Evolutionary conservation across 352 stramenopile species (phyloP), one percentile per base, ranked within the genome.

Genomic region (Pythium guiyangense): DNA sequence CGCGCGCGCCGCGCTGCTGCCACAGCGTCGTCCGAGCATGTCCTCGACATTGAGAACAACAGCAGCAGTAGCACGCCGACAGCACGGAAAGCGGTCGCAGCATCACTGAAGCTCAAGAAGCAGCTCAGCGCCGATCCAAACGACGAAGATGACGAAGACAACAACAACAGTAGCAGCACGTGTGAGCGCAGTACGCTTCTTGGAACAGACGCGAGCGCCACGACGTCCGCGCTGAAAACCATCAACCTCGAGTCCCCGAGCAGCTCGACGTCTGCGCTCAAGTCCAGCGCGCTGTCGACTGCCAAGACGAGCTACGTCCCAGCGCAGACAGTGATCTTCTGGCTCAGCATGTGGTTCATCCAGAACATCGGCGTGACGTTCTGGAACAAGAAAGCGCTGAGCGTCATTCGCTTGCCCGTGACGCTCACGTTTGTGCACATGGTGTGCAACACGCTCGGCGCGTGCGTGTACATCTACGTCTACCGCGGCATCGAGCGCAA

Each of bases 291-390:
- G 9, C 82, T 43, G 3, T 20, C 49, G 9, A n/a, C 57, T 14
- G n/a, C 50, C 22, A 90, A 90, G 71, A 88, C 77, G 47, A 80
- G 70, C 54, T 92, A 92, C 59, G 77, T 92, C 20, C 47, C 77
- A 15, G 63, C 71, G 29, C 82, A 77, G 34, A 79, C 80, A 37
- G 80, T 90, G 6, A 59, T 80, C 45, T 89, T 93, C 57, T 93
- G 84, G 84, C 84, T 93, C 64, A 73, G 67, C 22, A 88, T 92
- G 73, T 92, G 83, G 83, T 95, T 95, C 58, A 61, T 80, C 12
- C 92, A 97, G 68, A 98, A 98, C 71, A 92, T 98, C 45, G 79
- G 86, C 60, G 86, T 98, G 35, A 98, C 94, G 0, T 92, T 98
- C 55, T 87, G 96, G 66, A 98, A 98, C 81, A 98, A 98, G 69